Base-by-base conservation (phyloP, 495 filamentous ascomycete genomes). In the Massariosphaeria phaeospora region DNA sequence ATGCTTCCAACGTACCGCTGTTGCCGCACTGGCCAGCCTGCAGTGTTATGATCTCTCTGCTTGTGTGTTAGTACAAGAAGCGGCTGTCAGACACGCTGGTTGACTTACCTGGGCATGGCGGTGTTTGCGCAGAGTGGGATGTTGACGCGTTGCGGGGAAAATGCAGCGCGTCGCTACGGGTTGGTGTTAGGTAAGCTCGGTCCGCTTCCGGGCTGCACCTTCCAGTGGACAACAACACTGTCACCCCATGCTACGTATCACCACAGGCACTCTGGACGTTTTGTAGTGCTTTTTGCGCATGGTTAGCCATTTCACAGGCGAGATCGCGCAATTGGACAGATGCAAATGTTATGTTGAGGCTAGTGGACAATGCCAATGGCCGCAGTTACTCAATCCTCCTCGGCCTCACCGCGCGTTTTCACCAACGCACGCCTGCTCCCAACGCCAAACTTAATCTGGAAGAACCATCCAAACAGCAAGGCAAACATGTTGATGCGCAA, bases 21-120 rank as follows among this genome's bases (percentile, higher is more conserved):
- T 98, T 98, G 79, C 93, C 93, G 81, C 93, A 98, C 72, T 98
- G 93, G 79, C 93, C 93, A 48, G 94, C 91, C 74, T 98, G 93
- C 57, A 98, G 86, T 31, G 94, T 98, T 71, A 98, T 98, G 67
- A 98, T 97, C 80, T 98, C 93, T 73, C 93, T 97, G 48, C 21
- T 15, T 1, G 21, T 12, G 11, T 35, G 24, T 63, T 21, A 55
- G 48, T 9, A 48, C 1, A 17, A 6, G 1, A 9, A 2, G 17
- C 4, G 43, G 17, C 23, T 10, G 34, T 3, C n/a, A 33, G 40
- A 11, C 17, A 35, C 11, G 13, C 7, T 12, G 18, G 18, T 24
- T 15, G 26, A 8, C 61, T 39, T 63, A 65, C 66, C 66, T 54
- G 3, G 66, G 66, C 66, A 66, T 66, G 26, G 36, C 34, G 17